Percentiles rank a stretch among this genome's conserved stretches.
phyloP scores from a whole-genome alignment of 2,329 filamentous ascomycete genomes.

The Fusarium sp. region DNA sequence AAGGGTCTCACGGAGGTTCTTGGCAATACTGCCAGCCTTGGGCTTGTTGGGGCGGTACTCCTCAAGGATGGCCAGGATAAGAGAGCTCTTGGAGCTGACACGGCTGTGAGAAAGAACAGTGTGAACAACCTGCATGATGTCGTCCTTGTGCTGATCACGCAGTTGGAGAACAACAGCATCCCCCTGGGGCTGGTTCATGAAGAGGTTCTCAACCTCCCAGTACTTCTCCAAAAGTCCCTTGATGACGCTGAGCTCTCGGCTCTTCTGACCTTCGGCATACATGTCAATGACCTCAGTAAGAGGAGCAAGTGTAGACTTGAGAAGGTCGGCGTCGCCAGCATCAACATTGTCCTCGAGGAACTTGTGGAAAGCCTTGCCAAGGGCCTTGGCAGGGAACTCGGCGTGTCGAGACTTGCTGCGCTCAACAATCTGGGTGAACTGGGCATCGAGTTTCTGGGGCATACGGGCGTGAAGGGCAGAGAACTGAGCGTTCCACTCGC shows the following conservation, averaged over 20 bases:
- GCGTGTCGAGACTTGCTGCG: conserved; percentile 81
- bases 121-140: conserved; percentile 86
- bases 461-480: conserved; percentile 97
- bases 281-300: conserved; percentile 82
- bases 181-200: conserved; percentile 89
- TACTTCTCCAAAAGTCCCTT: conserved; percentile 85
- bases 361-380: conserved; percentile 86
- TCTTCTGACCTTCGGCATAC: conserved; percentile 91
- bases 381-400: conserved; percentile 93
- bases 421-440: conserved; percentile 88
- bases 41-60: conserved; percentile 97
- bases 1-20: conserved; percentile 86
- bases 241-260: conserved; percentile 89
- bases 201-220: conserved; percentile 86
- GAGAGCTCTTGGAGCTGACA: conserved; percentile 92
- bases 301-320: conserved; percentile 82
- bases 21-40: conserved; percentile 87
- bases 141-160: conserved; percentile 96
- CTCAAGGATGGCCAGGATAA: conserved; percentile 91
- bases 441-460: conserved; percentile 90
- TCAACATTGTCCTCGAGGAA: conserved; percentile 91
- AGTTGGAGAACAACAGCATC: conserved; percentile 95
- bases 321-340: conserved; percentile 78
- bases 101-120: conserved; percentile 94
- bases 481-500: conserved; percentile 96